A percentile compares a stretch with the other conserved stretches of the same genome.
These are phyloP conservation scores for Sporothrix globosa DNA, from an alignment of 2,329 filamentous ascomycete genomes.

Conservation along the genomic window DNA sequence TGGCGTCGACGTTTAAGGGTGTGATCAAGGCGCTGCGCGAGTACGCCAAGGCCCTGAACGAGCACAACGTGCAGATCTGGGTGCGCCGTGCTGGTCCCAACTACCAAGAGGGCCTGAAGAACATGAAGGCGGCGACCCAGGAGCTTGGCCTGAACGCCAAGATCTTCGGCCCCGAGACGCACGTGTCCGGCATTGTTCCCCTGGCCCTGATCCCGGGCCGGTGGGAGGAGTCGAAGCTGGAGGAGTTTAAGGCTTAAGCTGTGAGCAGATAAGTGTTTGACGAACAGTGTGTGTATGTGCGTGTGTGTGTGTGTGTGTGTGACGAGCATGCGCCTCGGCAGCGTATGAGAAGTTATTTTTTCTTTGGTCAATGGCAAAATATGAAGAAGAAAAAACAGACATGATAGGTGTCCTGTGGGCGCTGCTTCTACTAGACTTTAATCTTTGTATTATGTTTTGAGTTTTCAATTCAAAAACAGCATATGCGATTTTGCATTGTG, in stretches of 20 bases:
- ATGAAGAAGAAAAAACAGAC: constrained; percentile 14
- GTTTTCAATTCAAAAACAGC: constrained; percentile 8
- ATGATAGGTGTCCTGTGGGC: constrained; percentile 17
- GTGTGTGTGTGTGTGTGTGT: too few species aligned
- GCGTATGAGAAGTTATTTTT: neutral
- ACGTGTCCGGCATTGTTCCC: constrained; percentile 95
- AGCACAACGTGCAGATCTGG: constrained; percentile 99
- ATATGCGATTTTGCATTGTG: neutral
- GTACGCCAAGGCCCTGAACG: constrained; percentile 78
- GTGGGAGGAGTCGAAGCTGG: constrained; percentile 63
- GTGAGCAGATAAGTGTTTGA: neutral
- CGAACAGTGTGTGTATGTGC: neutral
- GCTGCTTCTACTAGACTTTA: constrained; percentile 29
- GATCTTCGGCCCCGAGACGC: constrained; percentile 78
- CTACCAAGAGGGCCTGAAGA: constrained; percentile 99
- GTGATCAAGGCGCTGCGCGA: constrained; percentile 95
- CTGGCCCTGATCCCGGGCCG: constrained; percentile 74
- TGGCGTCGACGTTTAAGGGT: constrained; percentile 99
- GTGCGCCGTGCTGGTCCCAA: constrained; percentile 88
- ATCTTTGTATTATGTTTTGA: constrained; percentile 19
- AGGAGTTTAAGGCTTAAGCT: constrained; percentile 62
- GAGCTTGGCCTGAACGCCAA: constrained; percentile 80
- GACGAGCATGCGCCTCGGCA: neutral
- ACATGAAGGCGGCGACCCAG: constrained; percentile 95
- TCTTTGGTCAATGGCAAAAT: constrained; percentile 4